Evolutionary conservation across 2,329 filamentous ascomycete genomes (phyloP), one percentile per base, ranked within the genome.

Genomic region (Cryoendolithus antarcticus): DNA sequence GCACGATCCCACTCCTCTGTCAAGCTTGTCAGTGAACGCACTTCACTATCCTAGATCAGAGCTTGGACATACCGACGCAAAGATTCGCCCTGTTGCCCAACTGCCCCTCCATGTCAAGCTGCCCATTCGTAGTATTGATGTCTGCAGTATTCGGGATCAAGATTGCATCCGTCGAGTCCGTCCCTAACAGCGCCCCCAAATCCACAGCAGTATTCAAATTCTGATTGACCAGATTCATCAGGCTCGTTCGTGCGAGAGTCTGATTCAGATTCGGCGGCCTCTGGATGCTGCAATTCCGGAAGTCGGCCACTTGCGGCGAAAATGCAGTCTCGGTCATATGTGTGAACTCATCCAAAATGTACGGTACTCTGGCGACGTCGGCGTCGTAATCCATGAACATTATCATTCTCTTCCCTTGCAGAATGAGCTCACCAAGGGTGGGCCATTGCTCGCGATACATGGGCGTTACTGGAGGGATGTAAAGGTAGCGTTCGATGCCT

Each of bases 261-360:
- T 69, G 61, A 0, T 57, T 53, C 41, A 93, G 64, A 32, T 73
- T 65, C 0, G 84, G 84, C 1, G 88, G 86, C 0, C 88, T 78
- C 55, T 94, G 75, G 30, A 79, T 69, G 0, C 66, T 77, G 63
- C 88, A 95, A 0, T 86, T 86, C 6, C 24, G 24, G 57, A 94
- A 93, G 1, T 60, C 58, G 3, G 76, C 63, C 51, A 79, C 61
- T 0, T 70, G 74, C 0, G 75, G 86, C 38, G 86, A 83, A 57
- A 93, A 95, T 0, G 84, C 83, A 1, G 86, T 89, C 64, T 95
- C 85, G 83, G 84, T 94, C 63, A 93, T 73, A 55, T 93, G 82
- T 4, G 74, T 74, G 64, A 94, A 95, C 61, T 95, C 72, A 58
- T 93, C 84, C 31, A 94, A 69, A 32, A 94, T 72, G 75, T 85